Percentiles rank a stretch among this genome's conserved stretches.
phyloP scores from a whole-genome alignment of 1,284 basidiomycete species.

The Austropuccinia psidii region DNA sequence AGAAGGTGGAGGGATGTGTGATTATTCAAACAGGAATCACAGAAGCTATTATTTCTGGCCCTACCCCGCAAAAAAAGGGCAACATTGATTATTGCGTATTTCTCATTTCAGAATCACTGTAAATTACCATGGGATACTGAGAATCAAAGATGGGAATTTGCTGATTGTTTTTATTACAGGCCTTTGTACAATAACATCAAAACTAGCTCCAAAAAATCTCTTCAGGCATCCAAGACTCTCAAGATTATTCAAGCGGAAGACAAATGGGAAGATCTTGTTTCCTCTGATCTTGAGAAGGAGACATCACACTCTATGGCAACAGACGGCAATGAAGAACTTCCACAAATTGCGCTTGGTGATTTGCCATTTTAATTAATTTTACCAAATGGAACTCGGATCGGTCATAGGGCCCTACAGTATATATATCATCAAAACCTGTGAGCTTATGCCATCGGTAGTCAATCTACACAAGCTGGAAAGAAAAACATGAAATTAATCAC shows the following conservation, averaged over 20 bases:
- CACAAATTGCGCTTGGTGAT: constrained; percentile 46
- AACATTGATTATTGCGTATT: neutral
- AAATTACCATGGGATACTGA: constrained; percentile 85
- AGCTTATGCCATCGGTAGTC: constrained; percentile 37
- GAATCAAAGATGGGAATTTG: constrained; percentile 71
- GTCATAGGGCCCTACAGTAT: constrained; percentile 75
- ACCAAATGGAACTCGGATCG: constrained; percentile 83
- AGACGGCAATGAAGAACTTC: constrained; percentile 37
- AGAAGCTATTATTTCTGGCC: too few relatives aligned
- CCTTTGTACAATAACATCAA: constrained; percentile 58
- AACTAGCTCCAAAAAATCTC: constrained; percentile 17
- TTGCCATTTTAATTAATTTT: constrained; percentile 78
- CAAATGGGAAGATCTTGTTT: constrained; percentile 53
- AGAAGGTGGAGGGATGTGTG: too few relatives aligned
- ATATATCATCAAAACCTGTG: constrained; percentile 79
- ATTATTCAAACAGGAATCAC: too few relatives aligned
- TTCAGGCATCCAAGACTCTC: constrained; percentile 37
- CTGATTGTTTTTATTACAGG: constrained; percentile 90
- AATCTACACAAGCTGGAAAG: constrained; percentile 10
- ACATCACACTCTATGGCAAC: constrained; percentile 40
- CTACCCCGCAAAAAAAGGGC: too few relatives aligned
- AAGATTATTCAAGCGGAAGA: constrained; percentile 43
- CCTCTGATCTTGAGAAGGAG: constrained; percentile 56
- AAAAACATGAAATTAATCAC: constrained; percentile 31
- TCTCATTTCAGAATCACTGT: constrained; percentile 58